Evolutionary conservation across 805 yeast species (phyloP), one percentile per base, ranked within the genome.

Genomic region (Cyberlindnera maritima): DNA sequence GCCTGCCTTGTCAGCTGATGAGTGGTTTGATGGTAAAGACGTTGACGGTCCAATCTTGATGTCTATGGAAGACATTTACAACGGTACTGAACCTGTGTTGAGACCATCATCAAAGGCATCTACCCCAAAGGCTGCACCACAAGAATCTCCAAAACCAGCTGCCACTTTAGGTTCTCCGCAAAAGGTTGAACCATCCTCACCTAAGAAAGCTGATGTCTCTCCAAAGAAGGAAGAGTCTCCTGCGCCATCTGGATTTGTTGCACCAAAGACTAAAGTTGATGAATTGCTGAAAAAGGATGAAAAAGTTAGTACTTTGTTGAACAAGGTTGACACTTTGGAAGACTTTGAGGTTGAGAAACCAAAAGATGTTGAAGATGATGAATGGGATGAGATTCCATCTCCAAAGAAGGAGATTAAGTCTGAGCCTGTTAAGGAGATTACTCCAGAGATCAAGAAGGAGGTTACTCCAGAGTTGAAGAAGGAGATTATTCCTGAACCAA

Each of bases 41-140:
- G 83, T 83, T n/a, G 80, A 80, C 49, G 94, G 95, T 10, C 99
- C 99, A 15, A 69, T 88, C 44, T 70, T 92, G 54, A 70, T 88
- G 55, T 77, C 83, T 31, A 78, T 95, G 85, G 84, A 77, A 62
- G 79, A 86, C 11, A 56, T 91, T 15, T 92, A 78, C 63, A 92
- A 90, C n/a, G 96, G 96, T 19, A 63, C 78, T 4, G 77, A 73
- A 31, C 81, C 88, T 29, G 49, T 66, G 3, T 50, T 61, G n/a
- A 56, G 58, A 26, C 75, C 75, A 66, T 46, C 56, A 9, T 54
- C 74, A 60, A 58, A 71, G 63, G 21, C 62, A 55, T 57, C 41
- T n/a, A 10, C 46, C 2, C 36, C 46, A 13, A 65, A 59, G 48
- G 17, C 40, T 15, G 46, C 34, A 17, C 36, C 37, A 14, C 43